phyloP scores from a whole-genome alignment of 768 basidiomycete species.

The Russula sp. region DNA sequence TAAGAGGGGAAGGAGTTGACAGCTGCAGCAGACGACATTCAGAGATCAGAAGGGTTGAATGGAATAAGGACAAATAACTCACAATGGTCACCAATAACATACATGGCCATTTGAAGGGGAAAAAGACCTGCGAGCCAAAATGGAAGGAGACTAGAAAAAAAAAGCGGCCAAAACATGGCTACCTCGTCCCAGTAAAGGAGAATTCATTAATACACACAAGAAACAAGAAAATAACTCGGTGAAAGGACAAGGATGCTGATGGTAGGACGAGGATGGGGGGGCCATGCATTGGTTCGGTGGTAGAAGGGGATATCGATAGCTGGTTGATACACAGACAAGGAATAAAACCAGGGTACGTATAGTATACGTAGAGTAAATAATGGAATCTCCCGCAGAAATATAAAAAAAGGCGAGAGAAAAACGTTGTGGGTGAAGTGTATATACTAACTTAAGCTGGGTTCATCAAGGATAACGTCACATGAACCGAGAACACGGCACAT shows the following conservation, averaged over 20 bases:
- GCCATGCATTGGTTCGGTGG: slow-evolving; percentile 3
- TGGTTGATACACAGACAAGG: slow-evolving; percentile 22
- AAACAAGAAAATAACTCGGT: slow-evolving; percentile 20
- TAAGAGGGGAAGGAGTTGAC: neutral
- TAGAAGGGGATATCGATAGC: slow-evolving; percentile 18
- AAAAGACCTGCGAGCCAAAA: slow-evolving; percentile 7
- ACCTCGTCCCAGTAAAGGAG: slow-evolving; percentile 9
- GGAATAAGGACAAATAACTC: neutral
- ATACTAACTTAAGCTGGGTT: slow-evolving; percentile 15
- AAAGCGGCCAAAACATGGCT: slow-evolving; percentile 11
- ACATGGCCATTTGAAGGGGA: slow-evolving; percentile 9
- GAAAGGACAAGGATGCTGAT: slow-evolving; percentile 14
- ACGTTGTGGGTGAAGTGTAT: neutral
- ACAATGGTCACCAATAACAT: slow-evolving; percentile 20
- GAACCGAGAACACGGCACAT: slow-evolving; percentile 36
- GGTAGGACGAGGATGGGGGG: slow-evolving; percentile 6
- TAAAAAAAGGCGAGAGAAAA: neutral
- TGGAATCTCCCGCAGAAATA: neutral
- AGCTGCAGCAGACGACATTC: neutral
- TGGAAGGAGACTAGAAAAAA: slow-evolving; percentile 2
- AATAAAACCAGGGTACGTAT: slow-evolving; percentile 13
- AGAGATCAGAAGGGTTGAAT: neutral
- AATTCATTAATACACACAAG: slow-evolving; percentile 19
- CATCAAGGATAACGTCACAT: slow-evolving; percentile 30
- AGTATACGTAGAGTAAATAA: slow-evolving; percentile 14